Percentiles rank a stretch among this genome's conserved stretches.
Conservation (phyloP, 2,329 filamentous ascomycete genomes). For the Pyricularia grisea region DNA sequence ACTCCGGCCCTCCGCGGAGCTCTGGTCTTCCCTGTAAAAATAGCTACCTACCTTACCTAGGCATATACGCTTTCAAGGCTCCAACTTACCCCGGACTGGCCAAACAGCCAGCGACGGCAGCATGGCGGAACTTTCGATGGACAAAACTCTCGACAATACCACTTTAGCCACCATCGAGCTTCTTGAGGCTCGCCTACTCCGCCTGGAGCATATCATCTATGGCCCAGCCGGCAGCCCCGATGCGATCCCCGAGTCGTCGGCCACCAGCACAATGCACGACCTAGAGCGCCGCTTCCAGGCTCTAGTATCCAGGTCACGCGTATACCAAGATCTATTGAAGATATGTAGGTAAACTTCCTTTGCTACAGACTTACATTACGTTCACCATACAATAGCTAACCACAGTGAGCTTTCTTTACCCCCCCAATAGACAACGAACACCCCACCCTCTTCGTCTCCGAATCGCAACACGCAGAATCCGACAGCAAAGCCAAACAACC, state of each 20-base stretch:
- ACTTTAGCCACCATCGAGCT: slow-evolving; percentile 45
- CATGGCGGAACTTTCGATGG: slow-evolving; percentile 7
- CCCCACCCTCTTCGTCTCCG: slow-evolving; percentile 44
- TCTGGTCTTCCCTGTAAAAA: not conserved
- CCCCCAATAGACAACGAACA: slow-evolving; percentile 39
- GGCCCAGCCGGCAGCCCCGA: slow-evolving; percentile 24
- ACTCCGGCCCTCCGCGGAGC: not conserved
- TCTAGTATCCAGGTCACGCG: slow-evolving; percentile 40
- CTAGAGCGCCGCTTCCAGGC: slow-evolving; percentile 44
- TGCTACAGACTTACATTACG: not conserved
- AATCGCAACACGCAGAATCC: slow-evolving; percentile 13
- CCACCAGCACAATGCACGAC: slow-evolving; percentile 33
- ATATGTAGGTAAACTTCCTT: slow-evolving; percentile 37
- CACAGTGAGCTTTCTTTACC: not conserved
- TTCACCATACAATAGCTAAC: not conserved
- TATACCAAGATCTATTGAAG: slow-evolving; percentile 50
- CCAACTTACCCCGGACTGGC: not conserved
- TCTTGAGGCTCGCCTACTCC: slow-evolving; percentile 48
- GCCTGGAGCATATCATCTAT: slow-evolving; percentile 50
- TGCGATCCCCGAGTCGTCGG: slow-evolving; percentile 27
- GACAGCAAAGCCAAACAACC: slow-evolving; percentile 25
- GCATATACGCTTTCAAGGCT: not conserved
- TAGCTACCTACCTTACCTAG: not conserved
- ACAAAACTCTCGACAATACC: slow-evolving; percentile 36
- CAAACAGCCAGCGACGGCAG: not conserved